Evolutionary conservation across 2,329 filamentous ascomycete species (phyloP).

Genomic region (Neophaeococcomyces aloes): DNA sequence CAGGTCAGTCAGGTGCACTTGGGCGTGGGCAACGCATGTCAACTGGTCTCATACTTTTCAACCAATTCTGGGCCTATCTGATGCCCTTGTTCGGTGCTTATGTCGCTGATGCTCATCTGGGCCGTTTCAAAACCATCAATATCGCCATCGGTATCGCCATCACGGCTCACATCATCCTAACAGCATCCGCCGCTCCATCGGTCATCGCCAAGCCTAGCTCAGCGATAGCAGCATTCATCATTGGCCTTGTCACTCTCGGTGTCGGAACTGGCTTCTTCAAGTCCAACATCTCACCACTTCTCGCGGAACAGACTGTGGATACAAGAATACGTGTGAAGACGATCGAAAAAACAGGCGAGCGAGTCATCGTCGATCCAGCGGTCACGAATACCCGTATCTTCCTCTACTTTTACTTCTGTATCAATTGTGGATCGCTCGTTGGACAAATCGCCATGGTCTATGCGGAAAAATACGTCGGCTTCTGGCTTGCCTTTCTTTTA

Average conservation of each 20-base stretch:
- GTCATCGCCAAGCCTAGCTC: constrained; percentile 49
- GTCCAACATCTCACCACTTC: constrained; percentile 45
- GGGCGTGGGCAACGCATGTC: constrained; percentile 48
- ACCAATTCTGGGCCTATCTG: constrained; percentile 52
- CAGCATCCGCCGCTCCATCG: constrained; percentile 53
- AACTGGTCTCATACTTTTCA: constrained; percentile 44
- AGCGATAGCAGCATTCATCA: constrained; percentile 53
- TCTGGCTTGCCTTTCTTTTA: constrained; percentile 61
- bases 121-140: constrained; percentile 58
- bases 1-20: constrained; percentile 45
- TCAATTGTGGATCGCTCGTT: constrained; percentile 55
- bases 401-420: constrained; percentile 60
- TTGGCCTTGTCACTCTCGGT: constrained; percentile 57
- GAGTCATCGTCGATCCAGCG: constrained; percentile 60
- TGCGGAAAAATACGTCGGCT: constrained; percentile 64
- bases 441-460: constrained; percentile 60
- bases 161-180: constrained; percentile 55
- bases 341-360: constrained; percentile 45
- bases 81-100: constrained; percentile 50
- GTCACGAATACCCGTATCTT: constrained; percentile 59
- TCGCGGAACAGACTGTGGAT: constrained; percentile 59
- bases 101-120: constrained; percentile 49
- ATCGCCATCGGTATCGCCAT: constrained; percentile 55
- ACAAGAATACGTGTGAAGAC: constrained; percentile 48
- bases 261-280: constrained; percentile 72